phyloP scores from a whole-genome alignment of 768 basidiomycete genomes.

The Lentinus tigrinus region DNA sequence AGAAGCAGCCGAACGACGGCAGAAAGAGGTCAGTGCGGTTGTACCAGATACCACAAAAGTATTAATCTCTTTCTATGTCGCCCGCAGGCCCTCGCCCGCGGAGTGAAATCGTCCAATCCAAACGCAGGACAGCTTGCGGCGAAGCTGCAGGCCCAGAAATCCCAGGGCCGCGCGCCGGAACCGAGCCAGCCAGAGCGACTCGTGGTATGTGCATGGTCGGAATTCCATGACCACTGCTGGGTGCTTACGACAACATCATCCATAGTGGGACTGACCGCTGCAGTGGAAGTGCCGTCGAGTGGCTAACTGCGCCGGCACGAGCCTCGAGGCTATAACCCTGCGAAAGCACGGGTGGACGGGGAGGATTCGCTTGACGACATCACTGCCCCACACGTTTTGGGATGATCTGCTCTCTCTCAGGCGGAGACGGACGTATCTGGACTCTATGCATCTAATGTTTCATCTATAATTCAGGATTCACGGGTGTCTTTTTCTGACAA shows the following conservation, averaged over 20 bases:
- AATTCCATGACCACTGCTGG: neutral
- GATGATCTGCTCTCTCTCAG: neutral
- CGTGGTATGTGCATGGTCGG: constrained; percentile 39
- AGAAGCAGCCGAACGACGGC: constrained; percentile 35
- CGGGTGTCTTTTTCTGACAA: no score
- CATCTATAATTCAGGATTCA: neutral
- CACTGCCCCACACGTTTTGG: constrained; percentile 12
- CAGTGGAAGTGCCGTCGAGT: neutral
- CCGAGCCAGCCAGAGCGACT: constrained; percentile 38
- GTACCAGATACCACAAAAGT: neutral
- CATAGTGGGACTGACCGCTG: neutral
- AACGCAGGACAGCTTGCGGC: constrained; percentile 44
- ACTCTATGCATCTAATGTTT: neutral
- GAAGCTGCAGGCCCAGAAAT: constrained; percentile 39
- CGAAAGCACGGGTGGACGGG: neutral
- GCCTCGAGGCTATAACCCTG: neutral
- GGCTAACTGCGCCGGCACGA: constrained; percentile 21
- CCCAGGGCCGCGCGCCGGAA: constrained; percentile 34
- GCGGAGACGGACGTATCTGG: neutral
- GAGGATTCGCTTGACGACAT: neutral
- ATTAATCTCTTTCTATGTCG: neutral
- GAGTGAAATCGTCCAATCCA: constrained; percentile 43
- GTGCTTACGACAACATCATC: neutral
- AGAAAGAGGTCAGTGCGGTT: constrained; percentile 30
- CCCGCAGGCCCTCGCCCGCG: constrained; percentile 40